These are phyloP conservation scores for Kodamaea restingae DNA, from an alignment of 805 yeast genomes.

Conservation along the genomic window DNA sequence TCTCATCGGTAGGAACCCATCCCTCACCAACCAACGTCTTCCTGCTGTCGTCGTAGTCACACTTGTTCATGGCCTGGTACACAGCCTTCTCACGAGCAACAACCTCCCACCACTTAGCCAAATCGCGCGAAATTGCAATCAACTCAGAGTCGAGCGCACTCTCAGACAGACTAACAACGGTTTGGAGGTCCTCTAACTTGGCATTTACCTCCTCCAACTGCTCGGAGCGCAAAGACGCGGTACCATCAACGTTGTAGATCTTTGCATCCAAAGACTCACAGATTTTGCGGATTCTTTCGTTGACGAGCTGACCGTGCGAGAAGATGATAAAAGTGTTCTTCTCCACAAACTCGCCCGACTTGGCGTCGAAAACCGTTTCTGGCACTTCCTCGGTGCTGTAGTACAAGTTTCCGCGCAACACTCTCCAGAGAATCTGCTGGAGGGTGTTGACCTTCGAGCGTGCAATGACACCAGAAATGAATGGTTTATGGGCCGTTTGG, in stretches of 20 bases:
- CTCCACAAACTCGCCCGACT: constrained; percentile 51
- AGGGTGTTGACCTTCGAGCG: constrained; percentile 65
- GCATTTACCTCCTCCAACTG: constrained; percentile 26
- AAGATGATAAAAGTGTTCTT: constrained; percentile 85
- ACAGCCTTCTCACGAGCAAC: constrained; percentile 77
- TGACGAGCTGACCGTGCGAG: constrained; percentile 80
- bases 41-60: constrained; percentile 79
- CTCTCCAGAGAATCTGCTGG: constrained; percentile 87
- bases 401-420: constrained; percentile 86
- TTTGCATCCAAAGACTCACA: constrained; percentile 88
- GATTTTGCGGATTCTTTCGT: constrained; percentile 71
- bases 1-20: constrained; percentile 86
- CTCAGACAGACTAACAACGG: constrained; percentile 44
- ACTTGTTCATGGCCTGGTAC: constrained; percentile 69
- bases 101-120: constrained; percentile 62
- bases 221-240: constrained; percentile 24
- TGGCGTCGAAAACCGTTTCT: constrained; percentile 62
- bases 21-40: constrained; percentile 92
- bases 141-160: constrained; percentile 74
- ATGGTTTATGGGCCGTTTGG: constrained; percentile 29
- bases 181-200: constrained; percentile 31
- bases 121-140: constrained; percentile 67
- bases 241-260: constrained; percentile 55
- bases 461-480: constrained; percentile 78
- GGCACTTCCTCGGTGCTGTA: constrained; percentile 70